Percentiles rank a stretch among this genome's conserved stretches.
These are phyloP conservation scores for Lyophyllum semitale DNA, from an alignment of 768 basidiomycete species.

Conservation along the genomic window DNA sequence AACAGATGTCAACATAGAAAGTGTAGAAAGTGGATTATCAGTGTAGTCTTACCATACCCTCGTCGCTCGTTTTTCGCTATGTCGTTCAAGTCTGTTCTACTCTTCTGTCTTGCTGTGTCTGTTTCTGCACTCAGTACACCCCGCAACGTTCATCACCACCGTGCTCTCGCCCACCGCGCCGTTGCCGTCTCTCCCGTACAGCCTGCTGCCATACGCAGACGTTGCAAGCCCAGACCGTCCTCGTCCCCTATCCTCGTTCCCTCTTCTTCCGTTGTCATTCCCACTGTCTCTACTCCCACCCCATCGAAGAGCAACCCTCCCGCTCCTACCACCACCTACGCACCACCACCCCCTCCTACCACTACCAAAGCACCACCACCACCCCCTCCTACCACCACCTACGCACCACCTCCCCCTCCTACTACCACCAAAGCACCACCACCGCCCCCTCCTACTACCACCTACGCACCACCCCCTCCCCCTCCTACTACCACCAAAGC, in stretches of 20 bases:
- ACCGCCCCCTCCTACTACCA: conserved; percentile 20
- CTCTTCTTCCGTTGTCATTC: conserved; percentile 10
- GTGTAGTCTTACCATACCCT: neutral
- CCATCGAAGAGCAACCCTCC: too few relatives aligned
- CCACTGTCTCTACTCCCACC: conserved; percentile 13
- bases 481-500: conserved; percentile 16
- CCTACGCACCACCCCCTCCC: conserved; percentile 21
- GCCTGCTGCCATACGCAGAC: conserved; percentile 24
- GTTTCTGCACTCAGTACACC: conserved; percentile 40
- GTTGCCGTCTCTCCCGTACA: conserved; percentile 27
- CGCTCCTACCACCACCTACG: conserved; percentile 20
- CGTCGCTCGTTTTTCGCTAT: conserved; percentile 16
- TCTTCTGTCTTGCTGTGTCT: conserved; percentile 34
- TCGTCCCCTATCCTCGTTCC: conserved; percentile 21
- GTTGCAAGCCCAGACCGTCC: conserved; percentile 37
- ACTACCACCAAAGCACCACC: conserved; percentile 19
- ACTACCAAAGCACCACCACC: too few relatives aligned
- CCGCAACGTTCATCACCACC: conserved; percentile 39
- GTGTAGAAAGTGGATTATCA: neutral
- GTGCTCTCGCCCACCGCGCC: conserved; percentile 46
- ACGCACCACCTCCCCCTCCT: conserved; percentile 16
- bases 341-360: too few relatives aligned
- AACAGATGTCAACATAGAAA: conserved; percentile 15
- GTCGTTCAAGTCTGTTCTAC: conserved; percentile 19
- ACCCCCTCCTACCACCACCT: conserved; percentile 22